Percentiles rank a stretch among this genome's conserved stretches.
Conservation (phyloP, 2,329 filamentous ascomycete species). For the Cadophora gregata region DNA sequence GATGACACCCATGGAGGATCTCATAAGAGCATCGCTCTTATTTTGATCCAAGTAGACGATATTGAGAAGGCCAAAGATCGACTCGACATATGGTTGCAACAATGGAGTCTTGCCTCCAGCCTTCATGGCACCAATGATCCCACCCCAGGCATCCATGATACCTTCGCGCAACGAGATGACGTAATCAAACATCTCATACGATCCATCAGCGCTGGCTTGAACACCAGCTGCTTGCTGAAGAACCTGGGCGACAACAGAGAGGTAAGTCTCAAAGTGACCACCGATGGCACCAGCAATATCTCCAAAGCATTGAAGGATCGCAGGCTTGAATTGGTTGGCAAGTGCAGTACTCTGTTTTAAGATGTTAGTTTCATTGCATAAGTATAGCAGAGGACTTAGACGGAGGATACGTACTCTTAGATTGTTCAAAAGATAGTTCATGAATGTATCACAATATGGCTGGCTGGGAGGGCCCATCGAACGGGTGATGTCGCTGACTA, state of each 20-base stretch:
- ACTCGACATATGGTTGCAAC: conserved; percentile 78
- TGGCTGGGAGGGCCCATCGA: conserved; percentile 89
- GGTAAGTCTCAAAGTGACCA: conserved; percentile 89
- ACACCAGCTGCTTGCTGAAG: conserved; percentile 91
- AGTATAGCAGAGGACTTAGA: not conserved
- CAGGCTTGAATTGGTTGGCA: conserved; percentile 96
- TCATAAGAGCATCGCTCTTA: conserved; percentile 88
- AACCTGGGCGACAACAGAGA: conserved; percentile 90
- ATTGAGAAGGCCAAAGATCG: conserved; percentile 87
- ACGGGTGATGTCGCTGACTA: conserved; percentile 95
- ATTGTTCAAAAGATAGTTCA: conserved; percentile 97
- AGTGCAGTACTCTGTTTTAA: conserved; percentile 73
- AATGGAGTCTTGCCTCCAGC: conserved; percentile 73
- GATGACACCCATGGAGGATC: conserved; percentile 96
- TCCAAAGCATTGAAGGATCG: conserved; percentile 96
- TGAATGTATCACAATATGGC: conserved; percentile 95
- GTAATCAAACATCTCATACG: conserved; percentile 97
- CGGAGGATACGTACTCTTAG: conserved; percentile 66
- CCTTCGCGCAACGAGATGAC: conserved; percentile 93
- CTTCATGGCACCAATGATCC: conserved; percentile 95
- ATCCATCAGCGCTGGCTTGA: conserved; percentile 77
- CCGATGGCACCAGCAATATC: conserved; percentile 96
- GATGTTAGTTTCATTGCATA: conserved; percentile 44
- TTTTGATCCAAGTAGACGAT: conserved; percentile 82
- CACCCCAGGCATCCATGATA: conserved; percentile 99